These are phyloP conservation scores for Yarrowia sp. DNA, from an alignment of 805 yeast species.

Conservation along the genomic window DNA sequence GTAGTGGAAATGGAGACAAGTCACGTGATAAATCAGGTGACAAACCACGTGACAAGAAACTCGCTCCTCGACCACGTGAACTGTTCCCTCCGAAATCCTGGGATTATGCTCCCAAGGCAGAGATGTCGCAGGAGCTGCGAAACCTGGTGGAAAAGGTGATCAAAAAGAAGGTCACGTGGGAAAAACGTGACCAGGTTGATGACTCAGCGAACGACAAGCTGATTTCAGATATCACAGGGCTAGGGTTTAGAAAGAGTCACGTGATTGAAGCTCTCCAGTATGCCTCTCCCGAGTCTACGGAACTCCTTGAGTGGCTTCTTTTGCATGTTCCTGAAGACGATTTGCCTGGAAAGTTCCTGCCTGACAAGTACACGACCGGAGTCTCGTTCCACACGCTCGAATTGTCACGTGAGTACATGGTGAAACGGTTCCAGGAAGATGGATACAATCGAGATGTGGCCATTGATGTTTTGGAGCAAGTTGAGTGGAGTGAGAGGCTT, in stretches of 20 bases:
- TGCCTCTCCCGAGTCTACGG: constrained; percentile 53
- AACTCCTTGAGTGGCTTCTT: constrained; percentile 75
- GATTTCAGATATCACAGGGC: constrained; percentile 40
- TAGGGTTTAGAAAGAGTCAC: constrained; percentile 78
- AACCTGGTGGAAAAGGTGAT: constrained; percentile 67
- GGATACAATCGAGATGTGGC: constrained; percentile 77
- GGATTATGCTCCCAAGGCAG: constrained; percentile 33
- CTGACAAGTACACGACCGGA: constrained; percentile 45
- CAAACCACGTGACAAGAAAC: background rate
- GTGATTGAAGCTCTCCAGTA: constrained; percentile 74
- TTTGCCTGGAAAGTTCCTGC: constrained; percentile 60
- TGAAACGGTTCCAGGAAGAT: constrained; percentile 64
- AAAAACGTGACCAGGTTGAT: background rate
- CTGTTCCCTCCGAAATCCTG: constrained; percentile 19
- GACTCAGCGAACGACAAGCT: background rate
- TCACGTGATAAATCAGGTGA: background rate
- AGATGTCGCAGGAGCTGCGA: constrained; percentile 67
- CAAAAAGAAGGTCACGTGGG: constrained; percentile 45
- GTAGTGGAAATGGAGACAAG: background rate
- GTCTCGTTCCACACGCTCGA: constrained; percentile 46
- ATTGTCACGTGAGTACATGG: constrained; percentile 61
- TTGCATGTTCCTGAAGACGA: constrained; percentile 96
- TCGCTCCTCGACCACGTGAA: background rate
- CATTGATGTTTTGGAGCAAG: constrained; percentile 55
- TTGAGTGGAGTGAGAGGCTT: constrained; percentile 56